A percentile compares a stretch with the other conserved stretches of the same genome.
Evolutionary conservation across 2,329 filamentous ascomycete genomes (phyloP).

Genomic region (Venturia aucupariae): DNA sequence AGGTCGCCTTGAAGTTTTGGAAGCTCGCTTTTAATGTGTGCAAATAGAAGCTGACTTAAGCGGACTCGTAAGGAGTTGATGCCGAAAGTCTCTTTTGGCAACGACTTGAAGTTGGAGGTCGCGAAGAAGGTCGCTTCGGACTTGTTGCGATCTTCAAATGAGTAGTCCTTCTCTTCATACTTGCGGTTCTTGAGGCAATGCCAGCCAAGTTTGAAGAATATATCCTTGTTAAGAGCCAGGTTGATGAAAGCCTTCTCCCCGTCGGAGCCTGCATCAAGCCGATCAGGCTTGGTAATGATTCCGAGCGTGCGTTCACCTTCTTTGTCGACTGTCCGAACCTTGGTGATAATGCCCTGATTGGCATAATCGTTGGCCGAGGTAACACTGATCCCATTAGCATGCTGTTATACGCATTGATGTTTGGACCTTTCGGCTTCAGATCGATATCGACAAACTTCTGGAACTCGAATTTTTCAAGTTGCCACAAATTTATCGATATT

Average conservation of each 20-base stretch:
- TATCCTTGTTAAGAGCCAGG: conserved; percentile 19
- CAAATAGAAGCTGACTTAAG: conserved; percentile 32
- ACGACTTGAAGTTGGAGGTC: conserved; percentile 16
- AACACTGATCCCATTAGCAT: conserved; percentile 19
- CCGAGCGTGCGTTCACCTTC: conserved; percentile 42
- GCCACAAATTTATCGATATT: too few species aligned
- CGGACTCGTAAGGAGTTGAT: conserved; percentile 10
- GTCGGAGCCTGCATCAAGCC: conserved; percentile 28
- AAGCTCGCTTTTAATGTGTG: conserved; percentile 23
- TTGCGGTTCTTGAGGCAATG: conserved; percentile 20
- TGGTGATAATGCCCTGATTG: conserved; percentile 46
- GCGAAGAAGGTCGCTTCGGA: conserved; percentile 29
- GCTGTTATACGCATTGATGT: too few species aligned
- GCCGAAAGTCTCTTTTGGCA: neutral
- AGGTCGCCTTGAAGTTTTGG: conserved; percentile 37
- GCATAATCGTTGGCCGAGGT: conserved; percentile 38
- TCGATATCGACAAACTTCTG: too few species aligned
- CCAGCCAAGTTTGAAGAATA: conserved; percentile 24
- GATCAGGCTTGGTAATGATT: conserved; percentile 50
- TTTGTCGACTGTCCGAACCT: conserved; percentile 39
- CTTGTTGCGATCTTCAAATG: conserved; percentile 32
- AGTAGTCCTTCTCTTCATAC: conserved; percentile 26
- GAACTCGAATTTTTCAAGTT: too few species aligned
- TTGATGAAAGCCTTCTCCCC: conserved; percentile 23
- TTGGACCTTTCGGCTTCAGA: conserved; percentile 8